Percentiles rank a stretch among this genome's conserved stretches.
Conservation (phyloP, 371 early-diverging fungal genomes). For the Mucor saturninus region DNA sequence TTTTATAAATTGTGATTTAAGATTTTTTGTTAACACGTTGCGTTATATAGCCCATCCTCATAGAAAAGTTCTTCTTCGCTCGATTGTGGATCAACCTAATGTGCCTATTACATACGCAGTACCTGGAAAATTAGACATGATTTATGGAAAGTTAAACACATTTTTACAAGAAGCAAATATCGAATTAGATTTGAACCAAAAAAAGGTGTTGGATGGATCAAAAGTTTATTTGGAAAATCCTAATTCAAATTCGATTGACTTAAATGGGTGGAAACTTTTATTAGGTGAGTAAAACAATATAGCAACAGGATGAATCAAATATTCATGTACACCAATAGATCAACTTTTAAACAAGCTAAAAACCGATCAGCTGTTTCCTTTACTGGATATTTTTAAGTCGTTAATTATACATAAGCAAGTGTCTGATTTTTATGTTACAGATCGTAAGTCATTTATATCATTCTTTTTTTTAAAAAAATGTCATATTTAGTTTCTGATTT, state of each 20-base stretch:
- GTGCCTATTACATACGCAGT: constrained; percentile 61
- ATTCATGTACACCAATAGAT: constrained; percentile 27
- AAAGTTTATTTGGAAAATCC: constrained; percentile 27
- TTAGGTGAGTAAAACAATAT: constrained; percentile 31
- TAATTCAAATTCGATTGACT: constrained; percentile 17
- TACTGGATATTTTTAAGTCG: constrained; percentile 69
- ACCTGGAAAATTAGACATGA: constrained; percentile 59
- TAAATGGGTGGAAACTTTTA: constrained; percentile 40
- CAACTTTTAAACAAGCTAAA: constrained; percentile 43
- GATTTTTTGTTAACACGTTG: background rate
- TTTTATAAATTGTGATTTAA: no score
- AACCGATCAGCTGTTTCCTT: constrained; percentile 61
- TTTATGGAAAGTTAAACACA: constrained; percentile 60
- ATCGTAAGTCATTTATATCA: constrained; percentile 35
- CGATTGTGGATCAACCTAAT: constrained; percentile 42
- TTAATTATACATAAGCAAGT: constrained; percentile 50
- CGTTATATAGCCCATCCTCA: constrained; percentile 67
- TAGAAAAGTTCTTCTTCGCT: constrained; percentile 44
- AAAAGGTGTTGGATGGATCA: constrained; percentile 28
- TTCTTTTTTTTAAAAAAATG: no score
- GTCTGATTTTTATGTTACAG: constrained; percentile 49
- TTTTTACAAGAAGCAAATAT: constrained; percentile 41
- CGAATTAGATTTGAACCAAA: constrained; percentile 30
- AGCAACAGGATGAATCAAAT: background rate
- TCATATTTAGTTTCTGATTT: background rate